Conservation (phyloP, 2,329 filamentous ascomycete species). For the Cercospora berteroae region DNA sequence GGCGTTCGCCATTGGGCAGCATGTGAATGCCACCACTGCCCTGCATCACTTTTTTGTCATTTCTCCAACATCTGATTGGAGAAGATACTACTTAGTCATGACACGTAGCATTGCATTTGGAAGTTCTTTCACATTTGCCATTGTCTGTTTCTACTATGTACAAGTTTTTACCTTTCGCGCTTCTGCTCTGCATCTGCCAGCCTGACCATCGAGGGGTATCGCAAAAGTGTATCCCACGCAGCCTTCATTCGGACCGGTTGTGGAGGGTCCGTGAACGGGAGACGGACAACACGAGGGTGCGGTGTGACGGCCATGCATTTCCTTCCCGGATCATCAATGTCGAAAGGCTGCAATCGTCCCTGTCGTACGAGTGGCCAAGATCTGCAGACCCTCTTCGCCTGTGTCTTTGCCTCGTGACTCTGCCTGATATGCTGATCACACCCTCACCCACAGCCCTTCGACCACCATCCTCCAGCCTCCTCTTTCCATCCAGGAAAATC, state of each 20-base stretch:
- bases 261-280: background rate
- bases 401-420: background rate
- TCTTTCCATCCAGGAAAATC: background rate
- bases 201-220: background rate
- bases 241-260: background rate
- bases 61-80: background rate
- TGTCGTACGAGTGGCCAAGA: background rate
- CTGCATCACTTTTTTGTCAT: background rate
- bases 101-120: background rate
- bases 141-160: background rate
- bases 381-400: background rate
- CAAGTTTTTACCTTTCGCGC: background rate
- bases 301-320: background rate
- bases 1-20: background rate
- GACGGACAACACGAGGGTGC: background rate
- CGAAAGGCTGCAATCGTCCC: background rate
- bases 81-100: background rate
- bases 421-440: background rate
- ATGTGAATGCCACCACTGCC: background rate
- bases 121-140: background rate
- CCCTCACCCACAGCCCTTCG: background rate
- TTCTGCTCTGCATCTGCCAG: background rate
- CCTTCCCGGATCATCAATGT: background rate
- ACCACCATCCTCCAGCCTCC: background rate
- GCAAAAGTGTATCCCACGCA: background rate